phyloP scores from a whole-genome alignment of 306 rosid species.

The Vachellia pachyceras region DNA sequence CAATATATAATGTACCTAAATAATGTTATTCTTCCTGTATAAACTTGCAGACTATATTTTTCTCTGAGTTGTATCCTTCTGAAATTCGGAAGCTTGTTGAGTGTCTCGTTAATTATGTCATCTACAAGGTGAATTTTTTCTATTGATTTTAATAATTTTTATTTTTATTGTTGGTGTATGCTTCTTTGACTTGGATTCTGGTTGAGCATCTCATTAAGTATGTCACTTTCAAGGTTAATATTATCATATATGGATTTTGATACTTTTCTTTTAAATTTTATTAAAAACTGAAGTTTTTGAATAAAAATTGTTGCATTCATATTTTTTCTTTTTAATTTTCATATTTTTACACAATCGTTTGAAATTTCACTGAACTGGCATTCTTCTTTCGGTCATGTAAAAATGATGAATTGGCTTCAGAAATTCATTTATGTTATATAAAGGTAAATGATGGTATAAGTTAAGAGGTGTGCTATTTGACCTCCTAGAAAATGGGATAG shows the following conservation, averaged over 20 bases:
- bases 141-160: slow-evolving; percentile 48
- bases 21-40: slow-evolving; percentile 34
- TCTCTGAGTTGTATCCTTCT: slow-evolving; percentile 77
- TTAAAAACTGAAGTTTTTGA: background rate
- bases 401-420: background rate
- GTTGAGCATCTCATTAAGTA: slow-evolving; percentile 73
- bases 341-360: slow-evolving; percentile 2
- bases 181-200: slow-evolving; percentile 76
- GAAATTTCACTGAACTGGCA: slow-evolving; percentile 23
- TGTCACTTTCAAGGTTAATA: slow-evolving; percentile 78
- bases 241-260: slow-evolving; percentile 18
- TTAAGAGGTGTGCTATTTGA: background rate
- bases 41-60: slow-evolving; percentile 80
- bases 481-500: background rate
- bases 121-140: slow-evolving; percentile 76
- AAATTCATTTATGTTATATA: background rate
- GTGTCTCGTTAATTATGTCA: slow-evolving; percentile 83
- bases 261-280: slow-evolving; percentile 2
- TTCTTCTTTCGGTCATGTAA: slow-evolving; percentile 8
- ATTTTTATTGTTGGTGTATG: slow-evolving; percentile 76
- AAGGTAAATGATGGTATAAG: background rate
- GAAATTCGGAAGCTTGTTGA: slow-evolving; percentile 84
- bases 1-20: too few species aligned
- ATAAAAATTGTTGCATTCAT: slow-evolving; percentile 13
- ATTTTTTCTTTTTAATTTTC: background rate